Evolutionary conservation across 768 basidiomycete genomes (phyloP).

Genomic region (Tricholoma flavovirens): DNA sequence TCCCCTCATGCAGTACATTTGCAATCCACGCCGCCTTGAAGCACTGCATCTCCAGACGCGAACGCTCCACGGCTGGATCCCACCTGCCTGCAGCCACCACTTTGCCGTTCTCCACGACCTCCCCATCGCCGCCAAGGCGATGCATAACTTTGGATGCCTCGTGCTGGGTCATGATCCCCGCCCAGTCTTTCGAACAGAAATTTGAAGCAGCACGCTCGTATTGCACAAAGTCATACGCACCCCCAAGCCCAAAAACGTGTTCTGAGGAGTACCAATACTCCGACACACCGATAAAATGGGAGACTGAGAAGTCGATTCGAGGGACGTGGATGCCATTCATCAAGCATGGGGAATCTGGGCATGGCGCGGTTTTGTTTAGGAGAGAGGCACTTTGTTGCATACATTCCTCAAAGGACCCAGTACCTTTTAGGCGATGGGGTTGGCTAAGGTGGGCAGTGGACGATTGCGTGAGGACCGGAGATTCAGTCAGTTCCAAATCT

Average conservation of each 20-base stretch:
- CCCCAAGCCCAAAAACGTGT: conserved; percentile 91
- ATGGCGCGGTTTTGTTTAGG: conserved; percentile 80
- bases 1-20: conserved; percentile 93
- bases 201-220: conserved; percentile 89
- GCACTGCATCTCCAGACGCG: conserved; percentile 93
- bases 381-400: conserved; percentile 66
- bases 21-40: conserved; percentile 99
- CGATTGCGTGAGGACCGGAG: conserved; percentile 37
- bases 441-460: conserved; percentile 39
- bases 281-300: conserved; percentile 93
- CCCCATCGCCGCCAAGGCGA: conserved; percentile 56
- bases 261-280: conserved; percentile 99
- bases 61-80: conserved; percentile 71
- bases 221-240: conserved; percentile 92
- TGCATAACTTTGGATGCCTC: conserved; percentile 43
- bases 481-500: conserved; percentile 58
- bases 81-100: conserved; percentile 63
- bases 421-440: conserved; percentile 67
- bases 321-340: conserved; percentile 96
- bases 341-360: conserved; percentile 79
- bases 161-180: conserved; percentile 65
- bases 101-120: conserved; percentile 54
- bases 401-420: conserved; percentile 88
- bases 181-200: conserved; percentile 82
- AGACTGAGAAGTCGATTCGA: conserved; percentile 87